Base-by-base conservation (phyloP, 192 early-diverging fungal species). In the Coemansia sp. region DNA sequence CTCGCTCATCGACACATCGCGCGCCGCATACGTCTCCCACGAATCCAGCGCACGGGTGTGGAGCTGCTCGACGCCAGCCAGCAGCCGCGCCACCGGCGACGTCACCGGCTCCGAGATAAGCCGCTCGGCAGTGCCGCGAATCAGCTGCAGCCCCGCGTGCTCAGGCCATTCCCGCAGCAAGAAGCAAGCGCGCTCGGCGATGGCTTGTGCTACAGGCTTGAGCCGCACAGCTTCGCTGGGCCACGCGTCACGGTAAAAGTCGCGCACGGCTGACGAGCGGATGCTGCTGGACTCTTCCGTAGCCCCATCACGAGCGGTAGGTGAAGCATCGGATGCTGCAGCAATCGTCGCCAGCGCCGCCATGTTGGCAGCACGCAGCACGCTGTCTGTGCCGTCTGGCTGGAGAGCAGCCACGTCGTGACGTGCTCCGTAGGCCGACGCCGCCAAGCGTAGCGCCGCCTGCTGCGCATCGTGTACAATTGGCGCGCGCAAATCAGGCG, bases 211-310 rank as follows among this genome's bases (percentile, higher is more conserved):
- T 13, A 96, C 68, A 7, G 89, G 84, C 25, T 72, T 70, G 4
- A 95, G 73, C 15, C 77, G 82, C 45, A 84, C 85, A 0, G 91
- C 87, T 68, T 99, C 92, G 15, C 68, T 70, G n/a, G 93, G 71
- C 58, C 92, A 89, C 30, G 90, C 63, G 60, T 94, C 91, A 42
- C 87, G 83, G 79, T 99, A 99, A 64, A 98, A 99, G 78, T 99
- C 89, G 72, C 89, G 90, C n/a, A 86, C 86, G 3, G 74, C 26
- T 48, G 40, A 68, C n/a, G 48, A 28, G 7, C 78, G 66, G 58
- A 72, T 59, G 40, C 51, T 4, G 29, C n/a, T 52, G 18, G 35
- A 4, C 23, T 39, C 31, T 4, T 29, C 49, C 3, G 52, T 21
- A 6, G 23, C n/a, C 15, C 7, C 43, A 3, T 40, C 52, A 3